Conservation (phyloP, 1,284 basidiomycete genomes). For the Trichosporon inkin region DNA sequence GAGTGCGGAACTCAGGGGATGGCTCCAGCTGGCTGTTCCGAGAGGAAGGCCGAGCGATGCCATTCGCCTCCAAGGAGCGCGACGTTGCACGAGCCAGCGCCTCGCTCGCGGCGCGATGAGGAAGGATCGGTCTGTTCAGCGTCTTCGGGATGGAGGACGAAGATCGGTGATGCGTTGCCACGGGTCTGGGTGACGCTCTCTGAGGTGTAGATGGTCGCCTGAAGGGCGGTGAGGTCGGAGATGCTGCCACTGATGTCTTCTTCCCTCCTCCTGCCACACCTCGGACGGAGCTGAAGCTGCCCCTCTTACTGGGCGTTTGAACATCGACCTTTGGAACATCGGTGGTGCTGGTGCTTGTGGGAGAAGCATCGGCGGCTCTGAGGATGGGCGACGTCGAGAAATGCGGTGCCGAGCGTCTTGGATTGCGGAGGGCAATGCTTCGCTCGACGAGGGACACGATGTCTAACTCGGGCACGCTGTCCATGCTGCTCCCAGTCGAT, state of each 20-base stretch:
- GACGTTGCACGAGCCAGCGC: background rate
- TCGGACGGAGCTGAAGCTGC: background rate
- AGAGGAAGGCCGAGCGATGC: background rate
- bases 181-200: background rate
- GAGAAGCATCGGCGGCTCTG: background rate
- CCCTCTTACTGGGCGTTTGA: background rate
- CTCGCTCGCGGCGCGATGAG: background rate
- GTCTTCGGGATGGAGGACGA: background rate
- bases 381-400: background rate
- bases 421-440: slow-evolving; percentile 19
- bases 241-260: background rate
- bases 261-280: background rate
- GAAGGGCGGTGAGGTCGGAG: background rate
- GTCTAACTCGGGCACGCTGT: slow-evolving; percentile 13
- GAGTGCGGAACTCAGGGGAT: background rate
- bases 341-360: background rate
- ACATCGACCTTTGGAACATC: background rate
- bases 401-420: background rate
- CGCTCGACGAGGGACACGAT: slow-evolving; percentile 19
- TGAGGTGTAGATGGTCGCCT: background rate
- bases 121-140: background rate
- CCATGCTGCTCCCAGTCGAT: background rate
- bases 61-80: background rate
- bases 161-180: background rate
- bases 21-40: background rate